Evolutionary conservation across 768 basidiomycete genomes (phyloP).

Genomic region (Dendrothele bispora): DNA sequence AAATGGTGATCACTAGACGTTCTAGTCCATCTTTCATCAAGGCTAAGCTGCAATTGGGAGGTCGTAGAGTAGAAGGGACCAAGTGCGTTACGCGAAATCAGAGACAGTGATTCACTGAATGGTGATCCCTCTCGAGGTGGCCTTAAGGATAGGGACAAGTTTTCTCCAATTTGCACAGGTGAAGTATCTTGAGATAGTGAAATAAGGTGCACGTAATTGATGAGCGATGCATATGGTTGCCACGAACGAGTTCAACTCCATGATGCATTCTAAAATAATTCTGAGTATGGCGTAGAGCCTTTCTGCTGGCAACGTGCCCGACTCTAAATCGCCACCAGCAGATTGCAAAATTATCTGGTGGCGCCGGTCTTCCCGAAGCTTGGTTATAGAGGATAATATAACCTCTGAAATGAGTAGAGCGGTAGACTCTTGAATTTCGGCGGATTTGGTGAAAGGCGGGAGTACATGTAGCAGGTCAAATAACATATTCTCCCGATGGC

Average conservation of each 20-base stretch:
- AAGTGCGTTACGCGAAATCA: constrained; percentile 21
- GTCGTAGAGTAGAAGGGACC: no score
- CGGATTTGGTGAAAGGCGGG: constrained; percentile 64
- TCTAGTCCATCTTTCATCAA: constrained; percentile 72
- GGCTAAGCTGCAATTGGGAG: constrained; percentile 55
- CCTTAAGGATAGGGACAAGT: constrained; percentile 35
- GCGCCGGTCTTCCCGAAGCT: constrained; percentile 80
- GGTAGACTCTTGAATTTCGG: constrained; percentile 67
- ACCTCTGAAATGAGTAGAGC: constrained; percentile 84
- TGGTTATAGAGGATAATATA: constrained; percentile 79
- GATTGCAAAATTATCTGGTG: constrained; percentile 70
- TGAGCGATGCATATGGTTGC: constrained; percentile 88
- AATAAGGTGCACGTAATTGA: constrained; percentile 88
- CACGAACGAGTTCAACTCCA: constrained; percentile 82
- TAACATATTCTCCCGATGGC: constrained; percentile 79
- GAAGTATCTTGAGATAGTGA: constrained; percentile 31
- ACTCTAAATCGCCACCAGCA: constrained; percentile 58
- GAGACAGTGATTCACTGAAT: constrained; percentile 37
- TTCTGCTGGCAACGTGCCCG: constrained; percentile 76
- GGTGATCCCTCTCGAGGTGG: constrained; percentile 39
- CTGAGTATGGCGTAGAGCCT: constrained; percentile 74
- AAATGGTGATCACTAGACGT: constrained; percentile 66
- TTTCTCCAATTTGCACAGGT: constrained; percentile 12
- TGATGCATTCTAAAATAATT: constrained; percentile 70
- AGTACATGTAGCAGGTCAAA: constrained; percentile 88